These are phyloP conservation scores for Aspergillus sp. DNA, from an alignment of 2,329 filamentous ascomycete species.

Conservation along the genomic window DNA sequence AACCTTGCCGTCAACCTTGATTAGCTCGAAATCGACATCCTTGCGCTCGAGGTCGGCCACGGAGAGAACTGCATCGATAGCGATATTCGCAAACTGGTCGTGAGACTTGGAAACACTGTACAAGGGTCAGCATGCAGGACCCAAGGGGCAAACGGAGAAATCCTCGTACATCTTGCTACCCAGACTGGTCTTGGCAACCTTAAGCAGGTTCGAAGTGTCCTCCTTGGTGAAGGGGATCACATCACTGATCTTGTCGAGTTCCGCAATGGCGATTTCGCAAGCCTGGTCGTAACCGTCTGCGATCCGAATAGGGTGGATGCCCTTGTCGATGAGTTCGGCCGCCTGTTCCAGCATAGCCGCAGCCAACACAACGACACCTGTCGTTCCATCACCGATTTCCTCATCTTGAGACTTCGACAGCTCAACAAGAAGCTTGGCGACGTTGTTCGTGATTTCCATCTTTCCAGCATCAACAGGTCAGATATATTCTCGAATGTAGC, in stretches of 20 bases:
- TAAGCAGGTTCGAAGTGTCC: constrained; percentile 81
- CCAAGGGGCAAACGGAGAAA: background rate
- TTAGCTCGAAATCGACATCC: constrained; percentile 97
- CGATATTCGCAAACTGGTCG: constrained; percentile 96
- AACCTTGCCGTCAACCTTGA: constrained; percentile 99
- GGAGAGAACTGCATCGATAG: constrained; percentile 92
- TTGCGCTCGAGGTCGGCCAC: constrained; percentile 94
- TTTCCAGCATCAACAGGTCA: constrained; percentile 39
- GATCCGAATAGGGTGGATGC: constrained; percentile 97
- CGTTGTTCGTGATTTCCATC: constrained; percentile 99
- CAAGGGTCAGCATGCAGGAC: constrained; percentile 19
- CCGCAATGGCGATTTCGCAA: constrained; percentile 91
- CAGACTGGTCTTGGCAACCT: constrained; percentile 92
- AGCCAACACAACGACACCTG: constrained; percentile 93
- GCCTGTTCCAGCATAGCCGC: constrained; percentile 95
- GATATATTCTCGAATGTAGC: background rate
- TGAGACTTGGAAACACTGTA: constrained; percentile 86
- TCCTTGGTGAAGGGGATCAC: constrained; percentile 80
- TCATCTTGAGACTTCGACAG: constrained; percentile 98
- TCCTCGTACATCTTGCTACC: constrained; percentile 80
- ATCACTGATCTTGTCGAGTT: constrained; percentile 92
- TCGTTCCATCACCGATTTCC: constrained; percentile 97
- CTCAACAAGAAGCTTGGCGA: constrained; percentile 94
- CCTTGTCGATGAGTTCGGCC: constrained; percentile 97
- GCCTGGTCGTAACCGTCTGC: constrained; percentile 97